A percentile compares a stretch with the other conserved stretches of the same genome.
phyloP scores from a whole-genome alignment of 225 moss, liverwort and hornwort genomes.

The Straminergon stramineum region DNA sequence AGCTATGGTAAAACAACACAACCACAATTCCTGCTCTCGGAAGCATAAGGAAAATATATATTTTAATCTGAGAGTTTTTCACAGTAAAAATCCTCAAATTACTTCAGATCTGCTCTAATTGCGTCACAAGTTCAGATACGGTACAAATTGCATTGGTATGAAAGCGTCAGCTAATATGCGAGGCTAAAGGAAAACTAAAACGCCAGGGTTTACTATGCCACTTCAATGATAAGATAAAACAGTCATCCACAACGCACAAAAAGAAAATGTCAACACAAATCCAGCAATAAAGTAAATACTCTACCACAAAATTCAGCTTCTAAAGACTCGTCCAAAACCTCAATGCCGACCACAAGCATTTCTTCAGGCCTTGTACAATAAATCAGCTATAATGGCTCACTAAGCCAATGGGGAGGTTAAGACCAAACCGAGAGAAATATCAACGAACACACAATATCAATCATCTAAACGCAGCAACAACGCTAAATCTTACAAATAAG shows the following conservation, averaged over 20 bases:
- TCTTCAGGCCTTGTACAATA: background rate
- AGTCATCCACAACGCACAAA: background rate
- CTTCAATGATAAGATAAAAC: background rate
- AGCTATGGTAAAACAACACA: background rate
- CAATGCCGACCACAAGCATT: background rate
- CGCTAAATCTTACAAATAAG: background rate
- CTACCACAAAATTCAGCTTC: background rate
- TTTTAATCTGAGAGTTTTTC: background rate
- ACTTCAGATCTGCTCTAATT: background rate
- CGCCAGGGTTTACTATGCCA: background rate
- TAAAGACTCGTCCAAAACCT: background rate
- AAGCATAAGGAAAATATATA: background rate
- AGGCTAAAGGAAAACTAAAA: background rate
- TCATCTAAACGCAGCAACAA: background rate
- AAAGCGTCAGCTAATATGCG: background rate
- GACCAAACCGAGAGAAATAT: background rate
- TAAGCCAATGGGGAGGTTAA: background rate
- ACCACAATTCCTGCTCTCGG: background rate
- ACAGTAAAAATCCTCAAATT: background rate
- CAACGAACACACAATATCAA: background rate
- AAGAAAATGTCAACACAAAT: background rate
- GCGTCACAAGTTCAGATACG: background rate
- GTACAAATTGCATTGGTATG: background rate
- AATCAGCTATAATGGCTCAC: background rate
- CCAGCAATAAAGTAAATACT: background rate